Conservation (phyloP, 2,329 filamentous ascomycete species). For the Cercospora berteroae region DNA sequence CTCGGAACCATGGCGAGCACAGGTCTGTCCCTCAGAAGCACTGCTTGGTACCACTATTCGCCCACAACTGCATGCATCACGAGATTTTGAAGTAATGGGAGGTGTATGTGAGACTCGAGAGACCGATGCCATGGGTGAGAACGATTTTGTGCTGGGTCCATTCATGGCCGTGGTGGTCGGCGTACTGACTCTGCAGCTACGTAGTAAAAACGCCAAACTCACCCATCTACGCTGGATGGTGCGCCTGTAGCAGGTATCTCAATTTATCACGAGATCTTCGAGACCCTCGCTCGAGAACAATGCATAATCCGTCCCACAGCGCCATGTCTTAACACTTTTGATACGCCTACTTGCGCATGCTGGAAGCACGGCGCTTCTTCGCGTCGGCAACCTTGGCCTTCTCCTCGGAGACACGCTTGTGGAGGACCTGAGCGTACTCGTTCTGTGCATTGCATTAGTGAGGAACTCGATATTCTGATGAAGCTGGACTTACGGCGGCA, state of each 20-base stretch:
- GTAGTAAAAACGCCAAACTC: conserved; percentile 9
- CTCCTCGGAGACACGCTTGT: conserved; percentile 95
- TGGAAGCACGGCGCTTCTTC: conserved; percentile 95
- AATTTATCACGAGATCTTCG: conserved; percentile 19
- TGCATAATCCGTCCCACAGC: conserved; percentile 21
- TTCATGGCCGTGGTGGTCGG: conserved; percentile 19
- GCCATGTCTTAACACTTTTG: conserved; percentile 19
- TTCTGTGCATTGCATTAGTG: conserved; percentile 60
- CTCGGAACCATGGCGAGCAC: background rate
- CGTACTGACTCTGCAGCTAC: conserved; percentile 16
- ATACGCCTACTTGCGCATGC: conserved; percentile 72
- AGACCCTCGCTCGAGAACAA: conserved; percentile 19
- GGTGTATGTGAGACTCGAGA: background rate
- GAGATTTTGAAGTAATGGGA: background rate
- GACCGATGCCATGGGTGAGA: conserved; percentile 11
- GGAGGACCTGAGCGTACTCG: conserved; percentile 93
- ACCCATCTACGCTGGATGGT: conserved; percentile 20
- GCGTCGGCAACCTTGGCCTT: conserved; percentile 90
- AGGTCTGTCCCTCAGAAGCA: background rate
- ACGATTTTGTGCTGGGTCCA: conserved; percentile 20
- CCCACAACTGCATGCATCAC: background rate
- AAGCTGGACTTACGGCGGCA: conserved; percentile 75
- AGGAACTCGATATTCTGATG: background rate
- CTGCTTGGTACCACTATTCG: background rate
- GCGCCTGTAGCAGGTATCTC: conserved; percentile 19